Percentiles rank a stretch among this genome's conserved stretches.
Evolutionary conservation across 371 early-diverging fungal genomes (phyloP).

Genomic region (Mortierella sp.): DNA sequence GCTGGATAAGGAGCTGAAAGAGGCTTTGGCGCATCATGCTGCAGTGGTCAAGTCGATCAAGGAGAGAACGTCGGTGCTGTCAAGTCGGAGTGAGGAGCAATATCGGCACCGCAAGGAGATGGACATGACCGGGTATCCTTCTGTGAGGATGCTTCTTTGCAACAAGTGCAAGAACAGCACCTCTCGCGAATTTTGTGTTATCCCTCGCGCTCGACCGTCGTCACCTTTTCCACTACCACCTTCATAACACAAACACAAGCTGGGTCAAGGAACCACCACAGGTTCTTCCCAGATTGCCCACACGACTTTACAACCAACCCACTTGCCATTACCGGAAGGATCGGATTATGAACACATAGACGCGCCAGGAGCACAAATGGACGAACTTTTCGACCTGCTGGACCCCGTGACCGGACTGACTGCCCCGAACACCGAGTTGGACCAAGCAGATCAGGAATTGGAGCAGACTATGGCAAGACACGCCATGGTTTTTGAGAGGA

Average conservation of each 20-base stretch:
- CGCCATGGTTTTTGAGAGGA: not conserved
- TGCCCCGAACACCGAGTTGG: no score
- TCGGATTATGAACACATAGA: not conserved
- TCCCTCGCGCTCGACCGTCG: not conserved
- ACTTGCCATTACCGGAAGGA: not conserved
- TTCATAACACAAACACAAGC: no score
- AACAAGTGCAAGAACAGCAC: not conserved
- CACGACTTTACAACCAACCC: not conserved
- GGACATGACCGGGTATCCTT: not conserved
- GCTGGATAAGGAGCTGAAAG: not conserved
- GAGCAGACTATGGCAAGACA: not conserved
- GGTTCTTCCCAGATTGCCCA: not conserved
- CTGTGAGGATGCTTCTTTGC: not conserved
- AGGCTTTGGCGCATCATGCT: not conserved
- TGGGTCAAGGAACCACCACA: not conserved
- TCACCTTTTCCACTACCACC: not conserved
- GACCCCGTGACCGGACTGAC: not conserved
- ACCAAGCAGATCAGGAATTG: not conserved
- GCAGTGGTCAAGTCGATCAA: not conserved
- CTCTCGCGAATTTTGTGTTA: not conserved
- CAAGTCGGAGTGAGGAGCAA: not conserved
- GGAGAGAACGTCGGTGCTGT: not conserved
- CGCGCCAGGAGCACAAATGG: not conserved
- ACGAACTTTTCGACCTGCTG: not conserved
- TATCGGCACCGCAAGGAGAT: not conserved